These are phyloP conservation scores for Cyamopsis tetragonoloba DNA, from an alignment of 306 rosid species.

Conservation along the genomic window DNA sequence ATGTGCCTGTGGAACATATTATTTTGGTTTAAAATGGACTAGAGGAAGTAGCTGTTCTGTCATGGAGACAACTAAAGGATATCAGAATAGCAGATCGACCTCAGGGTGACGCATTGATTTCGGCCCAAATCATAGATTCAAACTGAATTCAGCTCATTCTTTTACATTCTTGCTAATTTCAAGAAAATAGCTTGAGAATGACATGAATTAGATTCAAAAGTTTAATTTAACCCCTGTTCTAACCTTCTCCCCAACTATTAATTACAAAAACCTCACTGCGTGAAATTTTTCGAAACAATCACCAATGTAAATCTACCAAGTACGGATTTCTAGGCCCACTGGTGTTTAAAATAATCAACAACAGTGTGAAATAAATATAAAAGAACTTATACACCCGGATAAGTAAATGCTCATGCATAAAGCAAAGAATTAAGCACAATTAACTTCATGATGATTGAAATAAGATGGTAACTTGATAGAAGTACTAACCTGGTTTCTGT, in stretches of 20 bases:
- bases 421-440: neutral
- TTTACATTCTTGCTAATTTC: neutral
- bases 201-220: no score
- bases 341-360: neutral
- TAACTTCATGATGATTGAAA: neutral
- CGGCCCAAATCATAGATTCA: neutral
- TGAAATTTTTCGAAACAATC: neutral
- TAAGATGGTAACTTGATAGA: conserved; percentile 1
- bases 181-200: no score
- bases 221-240: neutral
- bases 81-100: neutral
- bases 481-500: conserved; percentile 76
- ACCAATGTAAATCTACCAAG: neutral
- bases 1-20: neutral
- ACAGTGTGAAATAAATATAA: neutral
- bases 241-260: neutral
- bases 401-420: neutral
- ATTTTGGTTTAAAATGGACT: neutral
- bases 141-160: neutral
- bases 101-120: neutral
- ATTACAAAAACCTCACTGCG: neutral
- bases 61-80: neutral
- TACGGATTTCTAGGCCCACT: neutral
- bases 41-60: neutral
- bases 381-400: neutral